Evolutionary conservation across 495 filamentous ascomycete species (phyloP), one percentile per base, ranked within the genome.

Genomic region (Aspergillus coremiiformis): DNA sequence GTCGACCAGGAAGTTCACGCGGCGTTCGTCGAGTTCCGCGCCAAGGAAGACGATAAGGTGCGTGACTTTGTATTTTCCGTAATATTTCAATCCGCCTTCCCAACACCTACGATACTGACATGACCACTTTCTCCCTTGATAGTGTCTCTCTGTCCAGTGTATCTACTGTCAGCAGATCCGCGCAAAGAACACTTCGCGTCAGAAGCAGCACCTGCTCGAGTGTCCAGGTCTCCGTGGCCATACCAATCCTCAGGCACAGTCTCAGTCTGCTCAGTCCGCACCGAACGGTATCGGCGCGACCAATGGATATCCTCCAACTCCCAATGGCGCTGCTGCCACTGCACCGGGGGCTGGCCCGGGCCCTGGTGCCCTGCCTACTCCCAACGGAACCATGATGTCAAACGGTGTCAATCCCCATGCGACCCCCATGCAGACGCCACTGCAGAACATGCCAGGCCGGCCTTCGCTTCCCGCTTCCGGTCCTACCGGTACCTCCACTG

Each of bases 11-110:
- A 79, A 58, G 76, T 80, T 54, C 77, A 80, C 64, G 74, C 76
- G 56, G 76, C 77, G 55, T 80, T 78, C 63, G 74, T 80, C 63
- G 77, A 80, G 66, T 80, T 80, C 58, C 73, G 77, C 65, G 77
- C 77, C 69, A 80, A 80, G 66, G 77, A 80, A 71, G 76, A 78
- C 66, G 77, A 80, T 65, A 80, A 80, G 75, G 77, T 78, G 69
- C 61, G 70, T 74, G 65, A 70, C 64, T 68, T 32, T 51, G 69
- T 73, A 71, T 74, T 71, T 72, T 55, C 47, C 70, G 72, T 73
- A 71, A 74, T 70, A 68, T 73, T 70, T 68, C 66, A 68, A 52
- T 30, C 56, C 57, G 48, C 54, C 63, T 57, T 15, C 55, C 58
- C 58, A 50, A 55, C 55, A 54, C 44, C 57, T n/a, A 32, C 57